phyloP scores from a whole-genome alignment of 345 rosid species.

The Trapa bicornis region DNA sequence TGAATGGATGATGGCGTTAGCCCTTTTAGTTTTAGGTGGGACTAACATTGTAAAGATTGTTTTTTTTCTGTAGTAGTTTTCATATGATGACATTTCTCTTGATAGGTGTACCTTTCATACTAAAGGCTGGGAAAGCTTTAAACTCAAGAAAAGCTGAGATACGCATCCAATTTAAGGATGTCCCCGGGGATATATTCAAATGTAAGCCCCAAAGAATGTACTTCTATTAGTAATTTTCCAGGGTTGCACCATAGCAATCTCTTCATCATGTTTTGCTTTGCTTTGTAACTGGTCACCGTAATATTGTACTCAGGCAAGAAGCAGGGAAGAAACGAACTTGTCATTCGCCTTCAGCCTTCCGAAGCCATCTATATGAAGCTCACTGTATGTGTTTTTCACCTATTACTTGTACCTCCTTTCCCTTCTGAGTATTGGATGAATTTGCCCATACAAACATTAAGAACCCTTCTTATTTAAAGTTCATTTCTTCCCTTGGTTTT shows the following conservation, averaged over 20 bases:
- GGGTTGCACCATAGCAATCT: neutral
- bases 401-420: neutral
- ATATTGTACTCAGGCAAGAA: slow-evolving; percentile 40
- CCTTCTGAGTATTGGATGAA: neutral
- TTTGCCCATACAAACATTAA: neutral
- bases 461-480: neutral
- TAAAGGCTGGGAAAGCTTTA: slow-evolving; percentile 97
- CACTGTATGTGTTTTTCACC: slow-evolving; percentile 39
- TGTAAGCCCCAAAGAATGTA: slow-evolving; percentile 25
- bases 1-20: neutral
- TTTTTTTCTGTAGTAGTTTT: neutral
- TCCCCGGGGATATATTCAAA: slow-evolving; percentile 94
- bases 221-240: neutral
- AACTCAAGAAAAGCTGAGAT: slow-evolving; percentile 97
- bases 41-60: neutral
- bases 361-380: slow-evolving; percentile 99
- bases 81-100: slow-evolving; percentile 6
- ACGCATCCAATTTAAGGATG: slow-evolving; percentile 95
- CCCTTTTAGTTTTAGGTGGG: neutral
- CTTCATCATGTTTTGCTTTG: neutral
- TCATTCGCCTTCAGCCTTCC: slow-evolving; percentile 89
- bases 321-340: slow-evolving; percentile 98
- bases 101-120: slow-evolving; percentile 87
- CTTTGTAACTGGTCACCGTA: slow-evolving; percentile 3
- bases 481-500: neutral